Base-by-base conservation (phyloP, 129 eudicot genomes). In the Tagetes erecta region DNA sequence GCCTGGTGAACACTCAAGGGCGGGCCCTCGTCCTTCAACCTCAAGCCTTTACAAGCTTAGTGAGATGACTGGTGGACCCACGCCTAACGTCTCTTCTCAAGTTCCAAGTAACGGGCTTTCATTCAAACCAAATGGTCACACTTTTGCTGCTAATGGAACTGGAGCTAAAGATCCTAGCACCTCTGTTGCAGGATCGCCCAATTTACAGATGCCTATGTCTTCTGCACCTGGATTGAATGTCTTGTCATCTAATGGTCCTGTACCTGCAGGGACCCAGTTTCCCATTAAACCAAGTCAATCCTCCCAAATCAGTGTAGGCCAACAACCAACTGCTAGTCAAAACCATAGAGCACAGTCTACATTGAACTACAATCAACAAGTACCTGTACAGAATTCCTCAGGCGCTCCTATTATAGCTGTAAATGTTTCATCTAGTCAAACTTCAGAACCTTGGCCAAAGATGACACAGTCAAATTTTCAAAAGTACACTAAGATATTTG, bases 401-500 rank as follows among this genome's bases (percentile, higher is more conserved):
- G 50, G 66, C 5, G 31, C 68, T 59, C 70, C 85, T 73, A 73
- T 53, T 46, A 87, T 80, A 71, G 64, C 82, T 69, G 84, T 74
- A 79, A 83, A 66, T 76, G 30, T 78, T 64, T 45, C 64, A 79
- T 39, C 78, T 57, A 57, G 72, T 53, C 91, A 80, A 71, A 51
- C 92, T 13, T 87, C 78, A 74, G 49, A 60, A 75, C 85, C 87
- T 42, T 92, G 96, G 98, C 98, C 98, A 37, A 89, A 85, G 75
- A 83, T 88, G 86, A 87, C 92, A 35, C 95, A 84, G 76, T 65
- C 89, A 64, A 88, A 86, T 84, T 60, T 89, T 55, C 98, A 89
- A 80, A 89, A 89, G 83, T 89, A 89, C 81, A 82, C 88, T 60
- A 92, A 89, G 85, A 90, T 92, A 11, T 92, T 92, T 82, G 75